Evolutionary conservation across 495 filamentous ascomycete species (phyloP).

Genomic region (Wilcoxina mikolae): DNA sequence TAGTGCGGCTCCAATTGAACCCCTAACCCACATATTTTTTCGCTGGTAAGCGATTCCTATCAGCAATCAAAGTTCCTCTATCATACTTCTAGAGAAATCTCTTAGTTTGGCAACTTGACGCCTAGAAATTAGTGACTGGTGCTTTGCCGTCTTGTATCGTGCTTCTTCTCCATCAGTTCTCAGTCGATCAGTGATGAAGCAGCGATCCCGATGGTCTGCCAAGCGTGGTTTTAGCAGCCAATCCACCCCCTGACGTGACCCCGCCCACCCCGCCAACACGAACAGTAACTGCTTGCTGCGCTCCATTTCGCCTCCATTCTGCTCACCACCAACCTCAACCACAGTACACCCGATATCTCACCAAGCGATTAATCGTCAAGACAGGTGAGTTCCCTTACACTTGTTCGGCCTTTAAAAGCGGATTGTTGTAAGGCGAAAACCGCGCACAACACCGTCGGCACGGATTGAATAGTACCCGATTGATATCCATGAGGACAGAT

Average conservation of each 20-base stretch:
- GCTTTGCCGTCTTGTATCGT: no score
- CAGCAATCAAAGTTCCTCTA: no score
- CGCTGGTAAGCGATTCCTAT: no score
- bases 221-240: neutral
- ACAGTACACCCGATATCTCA: neutral
- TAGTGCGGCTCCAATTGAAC: neutral
- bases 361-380: neutral
- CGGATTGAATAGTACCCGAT: no score
- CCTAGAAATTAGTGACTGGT: no score
- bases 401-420: no score
- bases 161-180: no score
- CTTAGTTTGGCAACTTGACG: no score
- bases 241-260: neutral
- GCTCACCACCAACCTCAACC: neutral
- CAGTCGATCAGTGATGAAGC: neutral
- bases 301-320: neutral
- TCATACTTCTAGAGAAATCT: no score
- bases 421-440: no score
- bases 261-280: neutral
- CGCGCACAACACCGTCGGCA: no score
- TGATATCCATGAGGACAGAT: no score
- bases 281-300: neutral
- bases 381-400: neutral
- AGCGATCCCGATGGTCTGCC: neutral
- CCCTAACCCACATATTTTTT: constrained; percentile 3